Evolutionary conservation across 345 rosid species (phyloP), one percentile per base, ranked within the genome.

Genomic region (Cardamine occulta): DNA sequence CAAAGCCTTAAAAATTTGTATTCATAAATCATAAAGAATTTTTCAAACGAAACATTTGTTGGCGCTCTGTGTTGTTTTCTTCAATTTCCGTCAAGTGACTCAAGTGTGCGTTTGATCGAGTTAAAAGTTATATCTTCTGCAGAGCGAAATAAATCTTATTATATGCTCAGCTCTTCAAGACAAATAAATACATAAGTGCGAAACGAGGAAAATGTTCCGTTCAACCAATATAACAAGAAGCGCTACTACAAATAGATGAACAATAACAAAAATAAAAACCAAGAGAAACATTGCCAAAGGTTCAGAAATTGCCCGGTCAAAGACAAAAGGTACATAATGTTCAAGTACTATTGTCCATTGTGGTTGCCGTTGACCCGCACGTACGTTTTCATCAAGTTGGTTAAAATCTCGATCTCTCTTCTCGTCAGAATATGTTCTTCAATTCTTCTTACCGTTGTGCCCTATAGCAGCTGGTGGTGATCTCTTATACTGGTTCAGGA

Each of bases 251-350:
- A 23, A 45, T 24, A 66, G 28, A 66, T 6, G 24, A 24, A 51
- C 45, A 60, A n/a, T 21, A 58, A 60, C 8, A 69, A 42, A 31
- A 10, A 13, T 8, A 19, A n/a, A 74, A 28, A 68, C 31, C 63
- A 26, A 70, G 51, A 70, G 57, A 70, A 63, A 76, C 80, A 76
- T 45, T 78, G 81, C 81, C 81, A 78, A 78, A 78, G 80, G 56
- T 72, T 58, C 73, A 21, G 81, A 78, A 78, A 35, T 78, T 78
- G 81, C 81, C 77, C 81, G 81, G 73, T 37, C 40, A 21, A 59
- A 78, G 67, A 71, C 52, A 72, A 34, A 34, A 58, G 61, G 14
- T 29, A 39, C 63, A 7, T n/a, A 2, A 35, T 14, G 47, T 31
- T 55, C 44, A n/a, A 29, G 21, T 61, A 14, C 6, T 40, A 10